Base-by-base conservation (phyloP, 345 rosid genomes). In the Raphanus raphanistrum region DNA sequence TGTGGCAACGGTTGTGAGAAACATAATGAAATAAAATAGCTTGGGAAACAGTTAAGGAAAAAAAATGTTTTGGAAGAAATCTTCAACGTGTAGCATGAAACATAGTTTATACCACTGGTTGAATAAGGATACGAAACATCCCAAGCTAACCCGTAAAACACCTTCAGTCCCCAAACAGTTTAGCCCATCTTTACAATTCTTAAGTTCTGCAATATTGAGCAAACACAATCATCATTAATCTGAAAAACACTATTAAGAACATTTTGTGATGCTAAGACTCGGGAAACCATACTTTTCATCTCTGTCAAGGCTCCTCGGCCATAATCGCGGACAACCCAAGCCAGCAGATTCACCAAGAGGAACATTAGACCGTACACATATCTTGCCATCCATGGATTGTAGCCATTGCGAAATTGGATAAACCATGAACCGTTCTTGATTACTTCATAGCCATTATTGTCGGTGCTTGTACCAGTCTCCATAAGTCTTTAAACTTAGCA, bases 301-400 rank as follows among this genome's bases (percentile, higher is more conserved):
- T 89, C 96, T 3, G 85, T 77, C 76, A 85, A 83, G 76, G 91
- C 88, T 60, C 84, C 84, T 0, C 58, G 86, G 67, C 97, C 89
- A 62, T 92, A 94, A 84, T 94, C 96, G 68, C 98, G 86, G 13
- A 89, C 87, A 27, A 82, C 86, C 98, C 98, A 94, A 54, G 98
- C 95, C 9, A 92, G 82, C 10, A 94, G 83, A 77, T 94, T 94
- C 0, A 93, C 88, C 11, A 78, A 79, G 6, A 94, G 88, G 81
- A 94, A 94, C 33, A 94, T 85, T 74, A 94, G 81, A 11, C 87
- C 97, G 57, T 92, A 90, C 10, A 85, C 88, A 73, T 90, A 94
- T 87, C 98, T 85, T 27, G 97, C 97, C 92, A 92, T 92, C 98
- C 98, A 90, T 16, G 98, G 97, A 82, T 94, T 94, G 52, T 76